Percentiles rank a stretch among this genome's conserved stretches.
Conservation (phyloP, 1,284 basidiomycete genomes). For the Coriolopsis trogii region DNA sequence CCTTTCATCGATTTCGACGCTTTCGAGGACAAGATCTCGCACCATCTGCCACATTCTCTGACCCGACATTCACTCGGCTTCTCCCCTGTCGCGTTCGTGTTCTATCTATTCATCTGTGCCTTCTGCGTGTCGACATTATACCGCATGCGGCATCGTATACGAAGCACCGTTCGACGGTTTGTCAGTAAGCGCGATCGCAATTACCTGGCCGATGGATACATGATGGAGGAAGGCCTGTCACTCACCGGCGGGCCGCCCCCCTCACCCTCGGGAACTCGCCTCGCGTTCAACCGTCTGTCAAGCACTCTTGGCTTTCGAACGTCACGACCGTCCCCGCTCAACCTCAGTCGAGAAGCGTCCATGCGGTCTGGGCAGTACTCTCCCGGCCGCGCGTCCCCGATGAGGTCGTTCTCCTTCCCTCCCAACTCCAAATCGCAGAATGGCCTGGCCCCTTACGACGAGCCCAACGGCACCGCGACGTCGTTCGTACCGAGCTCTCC, state of each 20-base stretch:
- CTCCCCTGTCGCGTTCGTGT: slow-evolving; percentile 61
- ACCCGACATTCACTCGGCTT: slow-evolving; percentile 68
- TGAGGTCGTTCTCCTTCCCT: slow-evolving; percentile 33
- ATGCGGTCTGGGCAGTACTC: slow-evolving; percentile 31
- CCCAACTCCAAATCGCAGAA: slow-evolving; percentile 16
- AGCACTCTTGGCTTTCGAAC: slow-evolving; percentile 24
- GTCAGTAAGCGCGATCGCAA: slow-evolving; percentile 45
- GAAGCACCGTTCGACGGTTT: slow-evolving; percentile 49
- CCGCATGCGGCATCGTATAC: slow-evolving; percentile 59
- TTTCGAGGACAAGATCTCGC: slow-evolving; percentile 63
- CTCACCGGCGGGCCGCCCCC: slow-evolving; percentile 27
- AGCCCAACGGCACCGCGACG: slow-evolving; percentile 29
- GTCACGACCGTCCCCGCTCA: slow-evolving; percentile 27
- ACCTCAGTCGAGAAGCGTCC: slow-evolving; percentile 20
- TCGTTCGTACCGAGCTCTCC: slow-evolving; percentile 35
- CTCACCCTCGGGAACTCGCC: slow-evolving; percentile 24
- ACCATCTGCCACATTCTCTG: slow-evolving; percentile 63
- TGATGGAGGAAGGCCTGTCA: slow-evolving; percentile 62
- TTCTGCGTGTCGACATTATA: slow-evolving; percentile 47
- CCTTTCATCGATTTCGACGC: slow-evolving; percentile 59
- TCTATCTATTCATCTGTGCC: slow-evolving; percentile 49
- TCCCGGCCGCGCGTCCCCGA: slow-evolving; percentile 31
- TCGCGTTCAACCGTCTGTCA: slow-evolving; percentile 23
- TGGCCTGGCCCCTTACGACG: slow-evolving; percentile 21
- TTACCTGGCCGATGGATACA: slow-evolving; percentile 45